A percentile compares a stretch with the other conserved stretches of the same genome.
Evolutionary conservation across 2,329 filamentous ascomycete species (phyloP).

Genomic region (Blastomyces percursus): DNA sequence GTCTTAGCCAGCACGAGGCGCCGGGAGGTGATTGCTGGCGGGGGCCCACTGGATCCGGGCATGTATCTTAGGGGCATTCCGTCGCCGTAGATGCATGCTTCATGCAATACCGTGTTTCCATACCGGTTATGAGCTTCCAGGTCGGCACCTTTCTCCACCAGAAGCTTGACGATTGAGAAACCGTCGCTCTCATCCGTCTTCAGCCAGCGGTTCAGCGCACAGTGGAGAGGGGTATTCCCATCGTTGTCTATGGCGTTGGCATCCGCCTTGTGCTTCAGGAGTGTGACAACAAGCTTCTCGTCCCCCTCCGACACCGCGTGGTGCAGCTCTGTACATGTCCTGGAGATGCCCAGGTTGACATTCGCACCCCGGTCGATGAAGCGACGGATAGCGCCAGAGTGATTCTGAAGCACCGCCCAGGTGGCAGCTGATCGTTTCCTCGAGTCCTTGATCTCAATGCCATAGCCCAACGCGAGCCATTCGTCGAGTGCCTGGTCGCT

Average conservation of each 20-base stretch:
- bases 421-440: background rate
- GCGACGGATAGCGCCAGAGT: background rate
- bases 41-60: background rate
- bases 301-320: background rate
- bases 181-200: background rate
- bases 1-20: background rate
- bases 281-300: background rate
- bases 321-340: background rate
- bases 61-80: background rate
- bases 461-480: background rate
- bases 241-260: constrained; percentile 1
- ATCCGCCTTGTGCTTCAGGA: background rate
- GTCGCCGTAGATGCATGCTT: constrained; percentile 2
- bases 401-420: background rate
- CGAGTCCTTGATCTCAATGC: background rate
- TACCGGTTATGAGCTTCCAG: background rate
- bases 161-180: background rate
- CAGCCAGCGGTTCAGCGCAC: constrained; percentile 1
- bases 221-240: background rate
- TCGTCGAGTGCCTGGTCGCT: background rate
- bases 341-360: background rate
- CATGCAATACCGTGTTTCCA: constrained; percentile 1
- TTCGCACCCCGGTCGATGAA: background rate
- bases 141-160: background rate
- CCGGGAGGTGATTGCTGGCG: background rate